Evolutionary conservation across 148 eudicot genomes (phyloP).

Genomic region (Rhododendron ovatum): DNA sequence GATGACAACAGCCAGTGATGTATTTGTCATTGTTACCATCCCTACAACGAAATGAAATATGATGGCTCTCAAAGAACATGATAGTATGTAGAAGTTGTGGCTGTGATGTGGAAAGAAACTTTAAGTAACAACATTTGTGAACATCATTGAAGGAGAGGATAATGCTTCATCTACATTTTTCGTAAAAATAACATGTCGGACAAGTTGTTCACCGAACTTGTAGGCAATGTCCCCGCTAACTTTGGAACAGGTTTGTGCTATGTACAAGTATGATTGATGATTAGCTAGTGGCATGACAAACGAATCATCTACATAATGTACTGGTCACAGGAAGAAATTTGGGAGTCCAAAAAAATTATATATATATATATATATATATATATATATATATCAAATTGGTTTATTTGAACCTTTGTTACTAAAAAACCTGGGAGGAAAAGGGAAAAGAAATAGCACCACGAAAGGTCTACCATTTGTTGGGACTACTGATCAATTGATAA

Average conservation of each 20-base stretch:
- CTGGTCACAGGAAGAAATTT: background rate
- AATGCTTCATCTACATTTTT: background rate
- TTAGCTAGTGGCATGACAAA: background rate
- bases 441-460: background rate
- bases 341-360: background rate
- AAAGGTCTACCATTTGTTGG: background rate
- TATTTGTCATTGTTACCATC: background rate
- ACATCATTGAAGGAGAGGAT: background rate
- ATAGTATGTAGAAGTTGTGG: background rate
- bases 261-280: background rate
- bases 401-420: background rate
- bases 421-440: background rate
- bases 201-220: background rate
- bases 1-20: background rate
- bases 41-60: background rate
- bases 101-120: background rate
- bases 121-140: background rate
- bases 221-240: background rate
- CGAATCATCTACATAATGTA: background rate
- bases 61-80: background rate
- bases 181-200: background rate
- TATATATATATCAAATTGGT: background rate
- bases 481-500: background rate
- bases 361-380: background rate
- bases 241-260: background rate